Evolutionary conservation across 2,329 filamentous ascomycete species (phyloP), one percentile per base, ranked within the genome.

Genomic region (Fusarium sp.): DNA sequence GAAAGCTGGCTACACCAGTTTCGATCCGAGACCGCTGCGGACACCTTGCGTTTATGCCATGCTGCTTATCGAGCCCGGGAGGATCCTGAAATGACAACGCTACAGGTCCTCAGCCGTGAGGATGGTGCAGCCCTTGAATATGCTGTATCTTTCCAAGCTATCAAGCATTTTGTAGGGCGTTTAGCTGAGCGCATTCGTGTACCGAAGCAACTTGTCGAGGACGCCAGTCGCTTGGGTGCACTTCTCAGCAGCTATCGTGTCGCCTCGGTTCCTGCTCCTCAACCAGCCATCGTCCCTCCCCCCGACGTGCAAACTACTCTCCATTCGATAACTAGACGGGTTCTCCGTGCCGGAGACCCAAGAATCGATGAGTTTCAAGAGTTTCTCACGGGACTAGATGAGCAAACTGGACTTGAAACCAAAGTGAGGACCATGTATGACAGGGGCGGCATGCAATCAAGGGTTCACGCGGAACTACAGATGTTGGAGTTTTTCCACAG

Each of bases 401-500:
- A 36, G 1, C 53, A 58, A 2, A 64, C 44, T 3, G 50, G 34
- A 1, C 33, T 71, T 4, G 62, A 61, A 23, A 25, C 20, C 3
- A 44, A 36, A 10, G 68, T 74, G 4, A 34, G 44, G n/a, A 31
- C 23, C 0, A 62, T 70, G 42, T 73, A 71, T 16, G 40, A 51
- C 1, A 40, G 62, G 4, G 44, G 40, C 4, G 64, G 20, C 68
- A 56, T 77, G 16, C 71, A 75, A 18, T 75, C 79, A 1, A 29
- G 60, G 2, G 77, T 71, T 1, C 68, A 70, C n/a, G 56, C 66
- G 0, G 65, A 71, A 34, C 58, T 68, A 1, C 67, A 73, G 58
- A 73, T 85, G 3, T 72, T 86, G 1, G 83, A 87, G 38, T 75
- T 83, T 55, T 86, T 86, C 65, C 74, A 80, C 64, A 55, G 66